Base-by-base conservation (phyloP, 2,329 filamentous ascomycete species). In the Mycogone perniciosa region DNA sequence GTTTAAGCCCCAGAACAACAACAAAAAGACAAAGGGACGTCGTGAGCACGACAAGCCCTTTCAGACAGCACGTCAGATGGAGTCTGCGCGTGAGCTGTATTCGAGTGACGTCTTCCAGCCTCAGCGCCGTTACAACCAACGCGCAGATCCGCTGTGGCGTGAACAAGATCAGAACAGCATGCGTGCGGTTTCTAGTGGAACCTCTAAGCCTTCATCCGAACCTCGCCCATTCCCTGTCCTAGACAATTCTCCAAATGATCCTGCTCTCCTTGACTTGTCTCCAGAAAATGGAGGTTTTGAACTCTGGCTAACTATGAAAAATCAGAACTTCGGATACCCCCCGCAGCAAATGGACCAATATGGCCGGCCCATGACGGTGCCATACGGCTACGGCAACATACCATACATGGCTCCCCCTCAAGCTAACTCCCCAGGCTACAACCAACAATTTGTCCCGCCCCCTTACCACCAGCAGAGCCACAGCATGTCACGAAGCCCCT, bases 401-500 rank as follows among this genome's bases (percentile, higher is more conserved):
- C 72, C 74, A 13, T 81, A 76, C 58, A 81, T 82, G 68, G 61
- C 51, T 10, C 62, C 67, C 31, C 68, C 71, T 20, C 66, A 72
- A 53, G 67, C 69, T 57, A 74, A 75, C 57, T 74, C 74, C 7
- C 76, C 77, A 27, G 69, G 70, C n/a, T 81, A 71, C 56, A 73
- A 74, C 53, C 74, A 76, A 47, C 69, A 69, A 20, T 79, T 73
- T 52, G 69, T 64, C 6, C 60, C 62, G 55, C 70, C 62, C 57
- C 68, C 62, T 44, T 70, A 60, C 62, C 71, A 62, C 67, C 75
- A 73, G 60, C 80, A 54, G 80, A 86, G 66, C 77, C 84, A 55
- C 72, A 80, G 52, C 74, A 91, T 96, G 86, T 93, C 91, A 2
- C 85, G 91, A 60, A 90, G 82, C 54, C 81, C 86, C 2, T 95